Percentiles rank a stretch among this genome's conserved stretches.
Conservation (phyloP, 2,329 filamentous ascomycete species). For the Fusarium odoratissimum region DNA sequence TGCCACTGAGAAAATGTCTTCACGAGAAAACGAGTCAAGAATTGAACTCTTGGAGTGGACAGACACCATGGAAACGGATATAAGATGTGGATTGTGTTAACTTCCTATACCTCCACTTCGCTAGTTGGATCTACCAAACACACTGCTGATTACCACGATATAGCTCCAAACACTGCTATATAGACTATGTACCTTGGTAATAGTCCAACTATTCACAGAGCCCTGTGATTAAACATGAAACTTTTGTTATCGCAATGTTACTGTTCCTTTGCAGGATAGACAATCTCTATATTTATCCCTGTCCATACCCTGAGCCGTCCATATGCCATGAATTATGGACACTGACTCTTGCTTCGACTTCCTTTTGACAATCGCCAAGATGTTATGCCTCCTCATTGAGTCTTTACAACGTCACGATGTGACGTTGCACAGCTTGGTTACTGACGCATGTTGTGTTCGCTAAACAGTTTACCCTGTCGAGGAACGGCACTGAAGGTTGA, state of each 20-base stretch:
- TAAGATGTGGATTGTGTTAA: not conserved
- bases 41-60: not conserved
- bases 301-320: constrained; percentile 6
- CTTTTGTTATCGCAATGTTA: constrained; percentile 3
- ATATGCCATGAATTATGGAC: not conserved
- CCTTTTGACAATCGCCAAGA: not conserved
- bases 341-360: not conserved
- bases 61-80: not conserved
- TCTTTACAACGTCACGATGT: constrained; percentile 7
- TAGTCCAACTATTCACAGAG: not conserved
- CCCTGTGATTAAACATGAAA: constrained; percentile 3
- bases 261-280: not conserved
- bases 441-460: not conserved
- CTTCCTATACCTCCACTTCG: not conserved
- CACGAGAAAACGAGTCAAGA: not conserved
- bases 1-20: not conserved
- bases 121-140: not conserved
- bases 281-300: not conserved
- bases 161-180: constrained; percentile 1
- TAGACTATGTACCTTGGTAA: not conserved
- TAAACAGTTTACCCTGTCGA: not conserved
- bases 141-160: not conserved
- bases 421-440: constrained; percentile 11
- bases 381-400: not conserved
- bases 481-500: not conserved